These are phyloP conservation scores for Fomitiporia mediterranea DNA, from an alignment of 1,284 basidiomycete genomes.

Conservation along the genomic window DNA sequence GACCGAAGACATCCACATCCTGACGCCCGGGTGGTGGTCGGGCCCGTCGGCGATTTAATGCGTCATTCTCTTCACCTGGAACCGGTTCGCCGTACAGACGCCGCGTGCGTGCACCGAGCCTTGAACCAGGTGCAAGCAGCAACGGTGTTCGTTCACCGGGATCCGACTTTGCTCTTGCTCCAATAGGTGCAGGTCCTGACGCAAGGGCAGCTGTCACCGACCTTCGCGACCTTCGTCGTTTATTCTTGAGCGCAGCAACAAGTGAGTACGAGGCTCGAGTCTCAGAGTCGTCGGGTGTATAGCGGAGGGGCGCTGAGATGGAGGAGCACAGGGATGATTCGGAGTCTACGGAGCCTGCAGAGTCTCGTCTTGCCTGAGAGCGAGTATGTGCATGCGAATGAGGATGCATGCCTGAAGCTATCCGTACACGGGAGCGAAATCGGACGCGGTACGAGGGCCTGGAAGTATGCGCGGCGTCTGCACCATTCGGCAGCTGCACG, in stretches of 20 bases:
- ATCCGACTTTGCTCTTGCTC: neutral
- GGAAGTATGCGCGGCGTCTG: neutral
- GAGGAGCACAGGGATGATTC: conserved; percentile 66
- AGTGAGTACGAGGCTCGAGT: conserved; percentile 34
- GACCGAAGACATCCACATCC: conserved; percentile 48
- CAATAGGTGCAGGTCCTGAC: neutral
- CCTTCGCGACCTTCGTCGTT: neutral
- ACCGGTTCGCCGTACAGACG: conserved; percentile 2
- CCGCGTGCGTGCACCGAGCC: conserved; percentile 11
- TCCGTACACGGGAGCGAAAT: conserved; percentile 53
- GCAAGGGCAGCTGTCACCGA: neutral
- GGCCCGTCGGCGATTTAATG: conserved; percentile 13
- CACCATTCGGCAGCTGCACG: neutral
- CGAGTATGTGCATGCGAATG: conserved; percentile 15
- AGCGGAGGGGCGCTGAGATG: conserved; percentile 65
- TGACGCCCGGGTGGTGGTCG: conserved; percentile 33
- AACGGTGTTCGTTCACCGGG: conserved; percentile 10
- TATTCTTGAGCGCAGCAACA: conserved; percentile 6
- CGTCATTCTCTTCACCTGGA: conserved; percentile 29
- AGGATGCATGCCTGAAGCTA: conserved; percentile 42
- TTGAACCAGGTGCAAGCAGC: conserved; percentile 9
- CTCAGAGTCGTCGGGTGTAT: conserved; percentile 43
- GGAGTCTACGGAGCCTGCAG: conserved; percentile 30
- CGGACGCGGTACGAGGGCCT: conserved; percentile 34
- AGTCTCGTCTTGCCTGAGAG: conserved; percentile 21